Conservation (phyloP, 768 basidiomycete genomes). For the Chalciporus piperatus region DNA sequence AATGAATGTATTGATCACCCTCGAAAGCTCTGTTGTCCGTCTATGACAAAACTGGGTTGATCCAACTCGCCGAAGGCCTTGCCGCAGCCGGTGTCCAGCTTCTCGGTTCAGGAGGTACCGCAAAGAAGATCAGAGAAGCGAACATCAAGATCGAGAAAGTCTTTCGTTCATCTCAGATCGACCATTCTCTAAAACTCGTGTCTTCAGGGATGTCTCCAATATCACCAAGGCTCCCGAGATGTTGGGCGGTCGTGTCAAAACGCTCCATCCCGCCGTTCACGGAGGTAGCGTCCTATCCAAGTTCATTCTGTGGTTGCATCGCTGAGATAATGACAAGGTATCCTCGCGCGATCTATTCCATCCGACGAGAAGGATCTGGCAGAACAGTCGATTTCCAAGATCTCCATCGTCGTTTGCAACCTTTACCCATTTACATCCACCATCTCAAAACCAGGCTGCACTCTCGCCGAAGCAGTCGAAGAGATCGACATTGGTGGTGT, state of each 20-base stretch:
- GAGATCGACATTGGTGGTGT: slow-evolving; percentile 99
- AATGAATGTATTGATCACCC: slow-evolving; percentile 1
- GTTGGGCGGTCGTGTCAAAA: slow-evolving; percentile 98
- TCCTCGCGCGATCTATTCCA: slow-evolving; percentile 87
- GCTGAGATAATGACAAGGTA: slow-evolving; percentile 51
- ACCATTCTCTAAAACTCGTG: slow-evolving; percentile 6
- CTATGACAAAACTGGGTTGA: slow-evolving; percentile 89
- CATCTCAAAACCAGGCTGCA: slow-evolving; percentile 84
- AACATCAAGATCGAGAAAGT: slow-evolving; percentile 88
- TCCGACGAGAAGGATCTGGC: slow-evolving; percentile 87
- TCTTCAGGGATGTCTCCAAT: slow-evolving; percentile 86
- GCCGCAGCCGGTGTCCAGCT: slow-evolving; percentile 78
- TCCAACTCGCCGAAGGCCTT: slow-evolving; percentile 88
- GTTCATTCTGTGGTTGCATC: not conserved
- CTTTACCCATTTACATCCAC: slow-evolving; percentile 96
- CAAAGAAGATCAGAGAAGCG: slow-evolving; percentile 94
- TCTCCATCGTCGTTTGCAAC: slow-evolving; percentile 98
- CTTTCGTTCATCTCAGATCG: slow-evolving; percentile 1
- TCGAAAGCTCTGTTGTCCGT: slow-evolving; percentile 83
- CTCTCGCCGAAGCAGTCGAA: slow-evolving; percentile 89
- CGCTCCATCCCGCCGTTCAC: slow-evolving; percentile 95
- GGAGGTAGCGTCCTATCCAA: slow-evolving; percentile 57
- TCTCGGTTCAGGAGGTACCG: slow-evolving; percentile 94
- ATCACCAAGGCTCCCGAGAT: slow-evolving; percentile 99
- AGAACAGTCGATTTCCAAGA: slow-evolving; percentile 83